Percentiles rank a stretch among this genome's conserved stretches.
Evolutionary conservation across 768 basidiomycete species (phyloP).

Genomic region (Russula virescens): DNA sequence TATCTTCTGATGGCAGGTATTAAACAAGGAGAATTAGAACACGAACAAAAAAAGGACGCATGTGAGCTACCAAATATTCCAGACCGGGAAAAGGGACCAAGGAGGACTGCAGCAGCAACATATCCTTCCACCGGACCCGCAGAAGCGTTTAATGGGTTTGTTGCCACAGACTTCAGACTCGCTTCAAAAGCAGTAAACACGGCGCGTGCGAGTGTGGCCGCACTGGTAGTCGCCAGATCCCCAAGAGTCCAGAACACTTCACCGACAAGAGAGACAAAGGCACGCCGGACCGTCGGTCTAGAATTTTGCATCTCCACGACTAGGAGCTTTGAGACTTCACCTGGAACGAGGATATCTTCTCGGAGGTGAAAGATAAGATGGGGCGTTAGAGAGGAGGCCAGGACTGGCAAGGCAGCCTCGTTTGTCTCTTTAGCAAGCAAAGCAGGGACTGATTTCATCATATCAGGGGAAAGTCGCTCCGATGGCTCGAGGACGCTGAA

Average conservation of each 20-base stretch:
- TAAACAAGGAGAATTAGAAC: constrained; percentile 17
- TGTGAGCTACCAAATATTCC: constrained; percentile 48
- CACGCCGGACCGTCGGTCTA: constrained; percentile 58
- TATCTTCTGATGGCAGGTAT: constrained; percentile 37
- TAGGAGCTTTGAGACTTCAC: constrained; percentile 44
- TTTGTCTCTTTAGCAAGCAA: constrained; percentile 71
- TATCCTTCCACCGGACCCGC: constrained; percentile 82
- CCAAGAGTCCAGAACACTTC: constrained; percentile 47
- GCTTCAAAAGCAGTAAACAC: constrained; percentile 61
- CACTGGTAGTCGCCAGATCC: constrained; percentile 37
- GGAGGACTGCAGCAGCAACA: constrained; percentile 60
- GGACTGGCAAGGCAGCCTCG: constrained; percentile 52
- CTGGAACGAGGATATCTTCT: constrained; percentile 36
- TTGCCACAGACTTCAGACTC: constrained; percentile 58
- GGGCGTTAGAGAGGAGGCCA: constrained; percentile 48
- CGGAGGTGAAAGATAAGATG: constrained; percentile 57
- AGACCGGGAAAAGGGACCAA: constrained; percentile 52
- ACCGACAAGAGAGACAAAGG: constrained; percentile 61
- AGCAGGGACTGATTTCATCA: constrained; percentile 38
- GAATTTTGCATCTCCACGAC: constrained; percentile 65
- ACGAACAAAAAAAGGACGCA: constrained; percentile 16
- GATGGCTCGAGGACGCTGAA: constrained; percentile 49
- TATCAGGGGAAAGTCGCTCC: constrained; percentile 40
- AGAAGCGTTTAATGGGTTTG: constrained; percentile 52
- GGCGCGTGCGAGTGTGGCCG: constrained; percentile 46